Evolutionary conservation across 331 rosid species (phyloP).

Genomic region (Malus hybrid): DNA sequence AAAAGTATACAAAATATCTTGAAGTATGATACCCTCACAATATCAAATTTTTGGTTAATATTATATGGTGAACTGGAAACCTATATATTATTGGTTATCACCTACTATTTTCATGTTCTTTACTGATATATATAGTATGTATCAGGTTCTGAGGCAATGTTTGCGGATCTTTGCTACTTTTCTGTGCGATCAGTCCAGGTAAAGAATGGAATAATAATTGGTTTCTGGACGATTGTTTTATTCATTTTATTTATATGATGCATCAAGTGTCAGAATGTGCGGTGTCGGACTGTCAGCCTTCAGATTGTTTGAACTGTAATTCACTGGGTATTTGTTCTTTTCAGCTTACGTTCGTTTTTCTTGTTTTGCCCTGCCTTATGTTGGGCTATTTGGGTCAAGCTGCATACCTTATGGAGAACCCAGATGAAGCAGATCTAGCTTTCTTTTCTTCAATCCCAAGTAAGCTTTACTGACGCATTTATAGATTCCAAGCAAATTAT

Average conservation of each 20-base stretch:
- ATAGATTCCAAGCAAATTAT: background rate
- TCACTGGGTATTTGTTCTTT: conserved; percentile 29
- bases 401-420: conserved; percentile 87
- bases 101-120: background rate
- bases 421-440: conserved; percentile 43
- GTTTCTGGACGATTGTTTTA: background rate
- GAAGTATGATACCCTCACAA: background rate
- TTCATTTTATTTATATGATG: background rate
- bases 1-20: background rate
- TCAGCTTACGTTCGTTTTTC: conserved; percentile 88
- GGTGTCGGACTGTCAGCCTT: background rate
- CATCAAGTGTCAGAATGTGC: background rate
- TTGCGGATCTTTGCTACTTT: conserved; percentile 98
- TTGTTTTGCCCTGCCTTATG: conserved; percentile 88
- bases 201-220: conserved; percentile 11
- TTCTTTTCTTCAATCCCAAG: conserved; percentile 69
- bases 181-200: conserved; percentile 95
- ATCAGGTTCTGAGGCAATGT: conserved; percentile 98
- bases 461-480: conserved; percentile 11
- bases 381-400: conserved; percentile 99
- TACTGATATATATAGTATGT: conserved; percentile 21
- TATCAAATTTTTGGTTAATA: background rate
- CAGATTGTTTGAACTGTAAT: conserved; percentile 7
- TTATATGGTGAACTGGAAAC: background rate
- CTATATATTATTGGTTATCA: background rate